Evolutionary conservation across 495 filamentous ascomycete genomes (phyloP), one percentile per base, ranked within the genome.

Genomic region (Cercophora newfieldiana): DNA sequence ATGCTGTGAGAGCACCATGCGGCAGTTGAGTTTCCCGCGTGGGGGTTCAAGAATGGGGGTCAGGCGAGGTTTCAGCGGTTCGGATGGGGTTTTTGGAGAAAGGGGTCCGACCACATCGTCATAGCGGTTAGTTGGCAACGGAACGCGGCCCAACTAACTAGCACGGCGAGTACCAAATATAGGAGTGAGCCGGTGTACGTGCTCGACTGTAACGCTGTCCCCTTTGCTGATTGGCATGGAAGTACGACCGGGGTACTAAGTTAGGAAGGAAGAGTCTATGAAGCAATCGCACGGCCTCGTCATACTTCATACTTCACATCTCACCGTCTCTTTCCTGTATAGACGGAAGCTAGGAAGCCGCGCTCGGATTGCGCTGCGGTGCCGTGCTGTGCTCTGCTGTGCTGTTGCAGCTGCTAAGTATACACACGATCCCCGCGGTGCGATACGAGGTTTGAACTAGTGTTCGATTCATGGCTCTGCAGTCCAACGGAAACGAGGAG

Each of bases 1-100:
- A 44, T 6, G 37, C 37, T 2, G 50, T 22, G 21, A 6, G 24
- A 12, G 18, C 21, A 37, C 6, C 26, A 30, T 30, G 29, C 55
- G 55, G 55, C 55, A 58, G 55, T 58, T 58, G 55, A 26, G 55
- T 18, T 58, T 26, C 55, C 26, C 55, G 55, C 29, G 55, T 30
- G 55, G 55, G 55, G 26, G 26, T 19, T 12, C 14, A n/a, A 37
- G 14, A 8, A 22, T 58, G 55, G 55, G 55, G 55, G 55, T 58
- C 55, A 58, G 3, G 8, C 29, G 8, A 31, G 55, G 26, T 21
- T 31, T 31, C 30, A 16, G 3, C 12, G 12, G 37, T 8, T 2
- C 12, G 37, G 37, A 14, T 26, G 19, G 7, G 19, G 14, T 55
- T 25, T 8, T 25, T n/a, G 21, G 18, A 19, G 22, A 22, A 55